Evolutionary conservation across 2,329 filamentous ascomycete species (phyloP).

Genomic region (Hypoxylon sp.): DNA sequence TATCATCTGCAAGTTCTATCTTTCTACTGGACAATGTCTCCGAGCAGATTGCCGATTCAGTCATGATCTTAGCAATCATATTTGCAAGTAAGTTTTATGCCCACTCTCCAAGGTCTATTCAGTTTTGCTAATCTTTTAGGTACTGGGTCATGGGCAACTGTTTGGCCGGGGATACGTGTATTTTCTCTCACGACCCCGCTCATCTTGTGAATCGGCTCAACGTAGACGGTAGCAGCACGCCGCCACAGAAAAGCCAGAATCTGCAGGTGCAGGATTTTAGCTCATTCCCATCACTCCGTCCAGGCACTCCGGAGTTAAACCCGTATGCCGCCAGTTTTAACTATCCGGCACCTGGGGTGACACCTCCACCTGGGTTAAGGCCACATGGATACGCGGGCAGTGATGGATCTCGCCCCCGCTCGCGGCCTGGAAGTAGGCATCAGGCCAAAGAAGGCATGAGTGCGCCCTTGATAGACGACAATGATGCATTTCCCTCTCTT

Average conservation of each 20-base stretch:
- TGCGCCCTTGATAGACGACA: slow-evolving; percentile 86
- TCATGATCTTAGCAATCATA: slow-evolving; percentile 92
- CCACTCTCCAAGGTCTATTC: slow-evolving; percentile 5
- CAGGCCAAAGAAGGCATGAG: slow-evolving; percentile 68
- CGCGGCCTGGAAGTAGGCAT: slow-evolving; percentile 84
- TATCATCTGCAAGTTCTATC: slow-evolving; percentile 96
- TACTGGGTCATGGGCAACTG: slow-evolving; percentile 98
- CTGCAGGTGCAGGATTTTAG: slow-evolving; percentile 86
- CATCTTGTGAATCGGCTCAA: slow-evolving; percentile 83
- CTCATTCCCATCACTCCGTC: slow-evolving; percentile 80
- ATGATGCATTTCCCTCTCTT: slow-evolving; percentile 91
- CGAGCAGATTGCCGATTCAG: slow-evolving; percentile 96
- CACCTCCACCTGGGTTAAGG: slow-evolving; percentile 76
- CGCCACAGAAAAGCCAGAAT: slow-evolving; percentile 70
- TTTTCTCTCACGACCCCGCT: slow-evolving; percentile 96
- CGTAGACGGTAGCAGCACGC: slow-evolving; percentile 73
- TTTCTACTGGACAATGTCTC: slow-evolving; percentile 94
- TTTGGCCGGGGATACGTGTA: slow-evolving; percentile 89
- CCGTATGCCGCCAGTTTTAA: slow-evolving; percentile 61
- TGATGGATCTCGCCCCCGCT: slow-evolving; percentile 75
- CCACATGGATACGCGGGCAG: slow-evolving; percentile 60
- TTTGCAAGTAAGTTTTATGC: slow-evolving; percentile 89
- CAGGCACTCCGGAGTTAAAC: slow-evolving; percentile 65
- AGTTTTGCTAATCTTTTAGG: slow-evolving; percentile 75
- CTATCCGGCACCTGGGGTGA: slow-evolving; percentile 63